Evolutionary conservation across 495 filamentous ascomycete species (phyloP).

Genomic region (Pyrenopolyporus hunteri): DNA sequence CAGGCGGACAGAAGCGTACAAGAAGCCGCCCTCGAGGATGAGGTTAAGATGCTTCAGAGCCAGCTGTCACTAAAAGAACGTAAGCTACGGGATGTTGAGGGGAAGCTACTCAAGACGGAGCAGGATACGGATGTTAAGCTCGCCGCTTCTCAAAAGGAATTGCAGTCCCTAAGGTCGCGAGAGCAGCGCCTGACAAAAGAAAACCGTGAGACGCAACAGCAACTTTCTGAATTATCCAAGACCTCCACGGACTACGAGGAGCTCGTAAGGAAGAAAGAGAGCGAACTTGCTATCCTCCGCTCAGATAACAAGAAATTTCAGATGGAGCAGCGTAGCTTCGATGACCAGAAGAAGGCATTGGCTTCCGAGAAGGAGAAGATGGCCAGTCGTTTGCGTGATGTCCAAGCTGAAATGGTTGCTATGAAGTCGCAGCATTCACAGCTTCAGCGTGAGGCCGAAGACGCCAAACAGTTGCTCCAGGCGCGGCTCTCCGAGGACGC

Average conservation of each 20-base stretch:
- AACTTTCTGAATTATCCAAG: constrained; percentile 83
- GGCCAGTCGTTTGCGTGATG: constrained; percentile 75
- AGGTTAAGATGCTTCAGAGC: constrained; percentile 90
- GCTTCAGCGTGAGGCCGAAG: constrained; percentile 84
- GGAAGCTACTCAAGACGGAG: constrained; percentile 81
- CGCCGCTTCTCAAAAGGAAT: constrained; percentile 77
- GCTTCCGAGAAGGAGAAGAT: constrained; percentile 79
- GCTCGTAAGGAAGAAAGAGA: constrained; percentile 89
- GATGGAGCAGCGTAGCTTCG: constrained; percentile 74
- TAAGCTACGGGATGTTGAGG: constrained; percentile 86
- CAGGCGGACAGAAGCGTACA: constrained; percentile 72
- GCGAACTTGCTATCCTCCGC: constrained; percentile 83
- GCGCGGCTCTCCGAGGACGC: constrained; percentile 88
- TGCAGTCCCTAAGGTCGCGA: constrained; percentile 71
- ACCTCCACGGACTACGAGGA: constrained; percentile 96
- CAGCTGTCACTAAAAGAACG: constrained; percentile 88
- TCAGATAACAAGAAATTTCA: constrained; percentile 81
- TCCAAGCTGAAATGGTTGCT: constrained; percentile 86
- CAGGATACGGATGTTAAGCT: constrained; percentile 91
- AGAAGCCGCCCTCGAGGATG: constrained; percentile 75
- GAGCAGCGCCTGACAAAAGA: constrained; percentile 79
- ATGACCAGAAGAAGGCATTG: constrained; percentile 74
- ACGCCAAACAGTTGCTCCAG: constrained; percentile 84
- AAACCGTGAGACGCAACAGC: constrained; percentile 82
- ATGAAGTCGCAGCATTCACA: constrained; percentile 82